phyloP scores from a whole-genome alignment of 768 basidiomycete genomes.

The Russula earlei region DNA sequence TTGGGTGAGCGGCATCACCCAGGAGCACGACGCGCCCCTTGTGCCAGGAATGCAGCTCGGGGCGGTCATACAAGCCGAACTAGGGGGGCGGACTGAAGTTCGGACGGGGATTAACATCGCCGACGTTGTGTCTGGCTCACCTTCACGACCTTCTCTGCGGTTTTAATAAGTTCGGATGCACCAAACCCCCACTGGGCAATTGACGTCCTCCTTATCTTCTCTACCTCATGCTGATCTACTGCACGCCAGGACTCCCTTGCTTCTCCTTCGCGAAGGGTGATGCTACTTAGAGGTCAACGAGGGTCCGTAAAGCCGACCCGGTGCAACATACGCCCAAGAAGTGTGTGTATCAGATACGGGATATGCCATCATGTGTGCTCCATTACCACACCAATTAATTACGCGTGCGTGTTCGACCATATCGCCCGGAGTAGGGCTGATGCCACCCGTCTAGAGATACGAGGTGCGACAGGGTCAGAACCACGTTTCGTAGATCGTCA shows the following conservation, averaged over 20 bases:
- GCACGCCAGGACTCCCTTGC: conserved; percentile 35
- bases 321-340: conserved; percentile 32
- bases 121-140: conserved; percentile 12
- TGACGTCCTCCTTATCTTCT: conserved; percentile 21
- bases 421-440: conserved; percentile 24
- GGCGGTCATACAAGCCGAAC: conserved; percentile 38
- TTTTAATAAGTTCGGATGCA: conserved; percentile 23
- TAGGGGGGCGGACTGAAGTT: conserved; percentile 3
- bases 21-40: conserved; percentile 34
- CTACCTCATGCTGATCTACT: conserved; percentile 25
- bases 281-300: conserved; percentile 18
- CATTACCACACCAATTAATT: conserved; percentile 31
- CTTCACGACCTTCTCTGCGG: conserved; percentile 24
- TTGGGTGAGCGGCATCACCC: conserved; percentile 40
- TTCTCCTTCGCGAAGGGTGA: conserved; percentile 32
- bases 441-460: conserved; percentile 28
- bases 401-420: conserved; percentile 21
- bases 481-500: not conserved
- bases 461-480: not conserved
- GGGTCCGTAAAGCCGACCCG: not conserved
- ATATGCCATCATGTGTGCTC: conserved; percentile 31
- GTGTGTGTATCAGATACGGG: conserved; percentile 25
- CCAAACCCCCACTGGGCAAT: conserved; percentile 24
- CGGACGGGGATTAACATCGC: not conserved
- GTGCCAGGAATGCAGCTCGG: conserved; percentile 34